Evolutionary conservation across 2,329 filamentous ascomycete genomes (phyloP).

Genomic region (Teratosphaeria zuluensis): DNA sequence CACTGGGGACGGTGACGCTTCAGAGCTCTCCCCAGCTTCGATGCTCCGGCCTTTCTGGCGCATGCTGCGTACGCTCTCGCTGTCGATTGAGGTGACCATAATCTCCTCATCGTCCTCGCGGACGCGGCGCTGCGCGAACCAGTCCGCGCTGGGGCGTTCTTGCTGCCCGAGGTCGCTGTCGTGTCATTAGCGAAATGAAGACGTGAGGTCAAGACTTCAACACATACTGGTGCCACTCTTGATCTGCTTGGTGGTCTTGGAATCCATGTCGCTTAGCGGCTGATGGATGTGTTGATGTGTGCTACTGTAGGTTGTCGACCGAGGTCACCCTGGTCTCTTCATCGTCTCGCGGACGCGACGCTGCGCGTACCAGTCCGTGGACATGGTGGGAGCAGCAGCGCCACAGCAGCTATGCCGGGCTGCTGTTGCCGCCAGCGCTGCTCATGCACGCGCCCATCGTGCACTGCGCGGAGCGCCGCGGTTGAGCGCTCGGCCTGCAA

Average conservation of each 20-base stretch:
- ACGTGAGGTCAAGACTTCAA: neutral
- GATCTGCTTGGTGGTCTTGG: neutral
- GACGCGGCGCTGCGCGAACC: neutral
- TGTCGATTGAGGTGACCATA: constrained; percentile 1
- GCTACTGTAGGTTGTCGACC: neutral
- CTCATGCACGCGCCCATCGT: neutral
- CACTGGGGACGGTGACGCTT: constrained; percentile 5
- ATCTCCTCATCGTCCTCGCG: constrained; percentile 5
- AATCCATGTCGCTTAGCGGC: neutral
- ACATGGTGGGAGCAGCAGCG: neutral
- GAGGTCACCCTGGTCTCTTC: constrained; percentile 2
- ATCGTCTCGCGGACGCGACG: constrained; percentile 3
- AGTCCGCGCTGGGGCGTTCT: neutral
- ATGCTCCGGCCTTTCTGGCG: too few species aligned
- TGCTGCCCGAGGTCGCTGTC: neutral
- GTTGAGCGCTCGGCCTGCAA: neutral
- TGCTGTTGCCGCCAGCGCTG: neutral
- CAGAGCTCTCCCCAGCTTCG: too few species aligned
- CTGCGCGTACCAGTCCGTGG: neutral
- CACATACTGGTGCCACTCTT: neutral
- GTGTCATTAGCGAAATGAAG: neutral
- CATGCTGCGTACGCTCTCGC: constrained; percentile 1
- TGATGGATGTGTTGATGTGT: neutral
- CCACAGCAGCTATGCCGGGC: too few species aligned
- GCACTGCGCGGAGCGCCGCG: neutral